Evolutionary conservation across 495 filamentous ascomycete genomes (phyloP), one percentile per base, ranked within the genome.

Genomic region (Hypoxylon intermedium): DNA sequence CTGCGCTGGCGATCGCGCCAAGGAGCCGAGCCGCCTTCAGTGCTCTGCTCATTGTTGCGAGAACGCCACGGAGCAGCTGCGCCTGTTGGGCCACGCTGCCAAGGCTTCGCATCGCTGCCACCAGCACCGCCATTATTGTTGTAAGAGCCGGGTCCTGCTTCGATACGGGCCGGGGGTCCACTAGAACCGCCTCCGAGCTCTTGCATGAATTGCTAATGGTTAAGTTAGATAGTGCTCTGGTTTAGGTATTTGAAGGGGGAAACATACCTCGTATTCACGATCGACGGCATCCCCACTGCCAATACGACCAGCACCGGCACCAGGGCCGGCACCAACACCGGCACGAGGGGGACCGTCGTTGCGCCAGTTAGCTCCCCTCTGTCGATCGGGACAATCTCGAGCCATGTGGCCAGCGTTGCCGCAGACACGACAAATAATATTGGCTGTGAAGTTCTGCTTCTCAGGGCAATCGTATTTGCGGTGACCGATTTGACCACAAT

Each of bases 401-500:
- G 88, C 91, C 89, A 96, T 93, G 68, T 96, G 91, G 1, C 91
- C 91, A 53, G 91, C 91, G 66, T 95, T 93, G 49, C 95, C 95
- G 77, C 95, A 99, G 68, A 97, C 90, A 63, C 94, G 93, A 80
- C 95, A 99, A 74, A 99, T 99, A 75, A 98, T 97, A 72, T 92
- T 97, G 66, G 95, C 92, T 19, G 95, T 98, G 76, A 89, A 98
- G 74, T 99, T 99, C 71, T 90, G 89, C 73, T 96, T 91, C 78
- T 99, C 89, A 5, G 95, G 95, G 64, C 95, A 99, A 74, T 99
- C 95, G 67, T 97, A 98, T 75, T 98, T 99, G 73, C 95, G 87
- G 75, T 99, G 95, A 53, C 95, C 95, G 58, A 99, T 98, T 83
- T 99, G 90, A 63, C 93, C 95, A 75, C 95, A 99, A 81, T 99